Evolutionary conservation across 2,329 filamentous ascomycete genomes (phyloP).

Genomic region (Blastomyces parvus): DNA sequence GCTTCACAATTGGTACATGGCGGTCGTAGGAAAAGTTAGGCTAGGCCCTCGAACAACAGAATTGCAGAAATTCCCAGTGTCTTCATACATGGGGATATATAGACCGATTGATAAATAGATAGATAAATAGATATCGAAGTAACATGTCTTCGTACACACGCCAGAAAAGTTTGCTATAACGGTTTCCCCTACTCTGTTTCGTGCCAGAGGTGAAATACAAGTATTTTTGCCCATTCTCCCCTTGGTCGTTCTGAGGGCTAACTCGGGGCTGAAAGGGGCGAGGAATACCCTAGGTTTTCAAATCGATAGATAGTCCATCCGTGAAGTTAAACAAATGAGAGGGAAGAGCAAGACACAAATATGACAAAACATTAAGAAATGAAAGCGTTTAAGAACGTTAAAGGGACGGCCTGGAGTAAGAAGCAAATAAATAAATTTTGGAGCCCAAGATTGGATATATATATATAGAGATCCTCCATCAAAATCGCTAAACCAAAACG

Average conservation of each 20-base stretch:
- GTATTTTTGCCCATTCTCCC: neutral
- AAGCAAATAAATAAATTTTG: no score
- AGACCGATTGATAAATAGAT: neutral
- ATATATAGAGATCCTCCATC: no score
- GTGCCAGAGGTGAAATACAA: neutral
- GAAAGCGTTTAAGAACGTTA: neutral
- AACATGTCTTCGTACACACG: neutral
- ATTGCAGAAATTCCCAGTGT: neutral
- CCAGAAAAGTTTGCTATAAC: neutral
- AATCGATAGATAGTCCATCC: neutral
- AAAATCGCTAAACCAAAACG: no score
- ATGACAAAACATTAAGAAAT: neutral
- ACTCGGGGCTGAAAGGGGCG: neutral
- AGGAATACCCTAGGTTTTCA: neutral
- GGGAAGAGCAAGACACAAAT: neutral
- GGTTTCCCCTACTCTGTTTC: neutral
- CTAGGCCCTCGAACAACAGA: neutral
- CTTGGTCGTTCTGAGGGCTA: neutral
- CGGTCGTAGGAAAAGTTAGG: neutral
- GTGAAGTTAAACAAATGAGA: neutral
- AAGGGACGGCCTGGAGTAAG: no score
- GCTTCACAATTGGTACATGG: neutral
- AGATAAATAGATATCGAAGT: neutral
- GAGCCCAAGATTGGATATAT: no score
- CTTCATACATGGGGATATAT: neutral